A percentile compares a stretch with the other conserved stretches of the same genome.
Evolutionary conservation across 129 eudicot species (phyloP).

Genomic region (Lactuca sativa): DNA sequence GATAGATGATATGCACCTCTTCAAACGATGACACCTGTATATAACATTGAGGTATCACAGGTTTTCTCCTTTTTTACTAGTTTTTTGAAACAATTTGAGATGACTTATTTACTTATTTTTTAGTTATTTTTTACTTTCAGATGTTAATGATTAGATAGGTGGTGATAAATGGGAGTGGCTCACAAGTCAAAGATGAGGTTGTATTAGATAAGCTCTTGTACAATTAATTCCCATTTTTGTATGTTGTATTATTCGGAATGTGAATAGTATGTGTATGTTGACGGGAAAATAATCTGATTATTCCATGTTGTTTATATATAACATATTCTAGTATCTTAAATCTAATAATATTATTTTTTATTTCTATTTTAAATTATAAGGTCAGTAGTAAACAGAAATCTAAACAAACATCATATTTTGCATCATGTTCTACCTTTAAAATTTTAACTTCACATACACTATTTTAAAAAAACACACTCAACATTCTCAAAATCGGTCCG

Average conservation of each 20-base stretch:
- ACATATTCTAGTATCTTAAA: too few relatives aligned
- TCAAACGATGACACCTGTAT: slow-evolving; percentile 17
- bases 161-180: slow-evolving; percentile 8
- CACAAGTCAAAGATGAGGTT: slow-evolving; percentile 5
- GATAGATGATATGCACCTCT: slow-evolving; percentile 29
- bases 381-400: too few relatives aligned
- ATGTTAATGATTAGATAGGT: slow-evolving; percentile 33
- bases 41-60: slow-evolving; percentile 26
- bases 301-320: too few relatives aligned
- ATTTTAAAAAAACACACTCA: too few relatives aligned
- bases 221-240: too few relatives aligned
- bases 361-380: too few relatives aligned
- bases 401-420: too few relatives aligned
- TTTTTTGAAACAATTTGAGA: not conserved
- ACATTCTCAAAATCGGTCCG: not conserved
- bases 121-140: not conserved
- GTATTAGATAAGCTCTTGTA: not conserved
- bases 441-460: too few relatives aligned
- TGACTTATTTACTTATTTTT: slow-evolving; percentile 6
- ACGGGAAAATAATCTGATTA: not conserved
- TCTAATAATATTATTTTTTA: too few relatives aligned
- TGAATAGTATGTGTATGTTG: not conserved
- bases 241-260: not conserved
- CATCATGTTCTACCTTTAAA: too few relatives aligned
- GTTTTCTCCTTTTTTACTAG: not conserved